Percentiles rank a stretch among this genome's conserved stretches.
Conservation (phyloP, 139 green algal species). For the Pseudopediastrum boryanum region DNA sequence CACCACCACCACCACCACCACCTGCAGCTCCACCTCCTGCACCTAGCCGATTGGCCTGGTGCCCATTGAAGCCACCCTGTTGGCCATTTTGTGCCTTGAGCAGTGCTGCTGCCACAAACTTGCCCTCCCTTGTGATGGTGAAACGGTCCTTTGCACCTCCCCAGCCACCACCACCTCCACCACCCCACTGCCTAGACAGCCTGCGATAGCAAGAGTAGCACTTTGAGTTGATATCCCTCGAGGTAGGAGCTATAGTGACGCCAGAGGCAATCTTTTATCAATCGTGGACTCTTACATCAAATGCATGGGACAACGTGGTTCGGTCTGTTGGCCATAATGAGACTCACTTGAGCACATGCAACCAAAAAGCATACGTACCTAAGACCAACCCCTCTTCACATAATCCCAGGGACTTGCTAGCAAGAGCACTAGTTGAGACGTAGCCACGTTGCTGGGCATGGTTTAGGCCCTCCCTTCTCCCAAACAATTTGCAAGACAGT, state of each 20-base stretch:
- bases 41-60: no score
- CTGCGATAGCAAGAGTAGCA: neutral
- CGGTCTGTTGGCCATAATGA: no score
- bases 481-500: no score
- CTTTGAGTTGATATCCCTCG: neutral
- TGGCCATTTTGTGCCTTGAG: neutral
- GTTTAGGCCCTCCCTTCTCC: neutral
- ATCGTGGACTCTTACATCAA: no score
- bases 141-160: slow-evolving; percentile 10
- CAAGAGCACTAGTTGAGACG: neutral
- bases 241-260: neutral
- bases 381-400: no score
- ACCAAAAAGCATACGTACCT: no score
- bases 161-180: neutral
- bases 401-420: no score
- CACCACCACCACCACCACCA: neutral
- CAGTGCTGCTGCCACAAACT: neutral
- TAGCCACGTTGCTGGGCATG: neutral
- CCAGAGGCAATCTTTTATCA: no score
- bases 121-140: neutral
- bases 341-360: no score
- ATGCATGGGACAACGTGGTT: no score
- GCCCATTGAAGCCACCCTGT: no score
- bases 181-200: neutral
- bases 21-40: neutral